Evolutionary conservation across 768 basidiomycete genomes (phyloP).

Genomic region (Chalciporus sphaerocephalus): DNA sequence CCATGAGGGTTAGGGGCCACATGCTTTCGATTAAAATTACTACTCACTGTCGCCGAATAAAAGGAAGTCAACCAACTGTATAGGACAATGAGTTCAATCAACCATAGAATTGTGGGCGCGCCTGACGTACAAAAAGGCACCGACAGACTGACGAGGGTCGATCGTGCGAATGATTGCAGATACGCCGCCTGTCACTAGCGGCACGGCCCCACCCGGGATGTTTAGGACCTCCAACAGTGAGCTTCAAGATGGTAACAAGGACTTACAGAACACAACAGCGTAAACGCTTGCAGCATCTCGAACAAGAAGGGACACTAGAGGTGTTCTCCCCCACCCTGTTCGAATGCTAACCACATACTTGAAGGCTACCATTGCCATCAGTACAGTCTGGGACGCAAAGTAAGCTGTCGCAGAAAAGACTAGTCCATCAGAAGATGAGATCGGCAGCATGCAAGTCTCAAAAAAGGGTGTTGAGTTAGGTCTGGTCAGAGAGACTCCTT

Average conservation of each 20-base stretch:
- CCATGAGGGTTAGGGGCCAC: too few relatives aligned
- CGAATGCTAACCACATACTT: slow-evolving; percentile 36
- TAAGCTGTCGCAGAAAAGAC: slow-evolving; percentile 5
- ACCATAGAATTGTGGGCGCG: background rate
- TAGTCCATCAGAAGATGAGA: background rate
- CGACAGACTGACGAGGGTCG: background rate
- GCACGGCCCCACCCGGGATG: too few relatives aligned
- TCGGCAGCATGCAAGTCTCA: slow-evolving; percentile 25
- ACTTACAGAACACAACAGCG: too few relatives aligned
- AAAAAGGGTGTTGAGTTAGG: background rate
- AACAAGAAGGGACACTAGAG: slow-evolving; percentile 37
- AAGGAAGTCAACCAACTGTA: background rate
- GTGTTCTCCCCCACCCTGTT: slow-evolving; percentile 39
- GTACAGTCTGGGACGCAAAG: slow-evolving; percentile 32
- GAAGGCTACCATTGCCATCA: slow-evolving; percentile 34
- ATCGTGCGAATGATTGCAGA: background rate
- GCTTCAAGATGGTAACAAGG: background rate
- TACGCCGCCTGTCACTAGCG: background rate
- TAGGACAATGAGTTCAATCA: too few relatives aligned
- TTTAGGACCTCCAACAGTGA: background rate
- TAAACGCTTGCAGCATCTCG: slow-evolving; percentile 48
- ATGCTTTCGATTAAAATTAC: background rate
- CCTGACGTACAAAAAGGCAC: background rate
- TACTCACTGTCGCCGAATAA: background rate
- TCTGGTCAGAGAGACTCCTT: slow-evolving; percentile 24